Evolutionary conservation across 805 yeast species (phyloP), one percentile per base, ranked within the genome.

Genomic region (Diddensiella caesifluorescens): DNA sequence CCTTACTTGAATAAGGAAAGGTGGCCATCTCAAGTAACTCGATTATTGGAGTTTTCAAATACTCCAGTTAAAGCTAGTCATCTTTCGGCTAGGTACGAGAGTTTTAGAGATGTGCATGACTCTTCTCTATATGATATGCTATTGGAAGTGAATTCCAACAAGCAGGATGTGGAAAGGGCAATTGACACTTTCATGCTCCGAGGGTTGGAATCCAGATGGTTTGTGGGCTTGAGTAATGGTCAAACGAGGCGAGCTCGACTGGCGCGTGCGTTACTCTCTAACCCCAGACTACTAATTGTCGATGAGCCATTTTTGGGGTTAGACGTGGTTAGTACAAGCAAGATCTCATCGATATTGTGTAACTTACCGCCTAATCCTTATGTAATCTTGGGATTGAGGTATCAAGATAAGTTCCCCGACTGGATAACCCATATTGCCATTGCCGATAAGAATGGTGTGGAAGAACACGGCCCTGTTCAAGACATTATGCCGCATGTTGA

Each of bases 281-380:
- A 73, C 25, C 95, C 97, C 0, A 66, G 69, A 33, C 50, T 88
- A 22, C 63, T 88, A 40, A 58, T 90, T 3, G 70, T 90, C 15
- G 97, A 92, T 60, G 97, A 92, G 54, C 96, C 96, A 6, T 90
- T 88, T 53, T 61, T 92, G 30, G 98, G 97, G 0, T 67, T 90
- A 13, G 98, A 90, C 55, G 92, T 95, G 0, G 57, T 61, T 1
- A 89, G 94, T 9, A 67, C 85, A 0, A 46, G 61, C 1, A 62
- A 73, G 5, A 85, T 90, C 15, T 75, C 86, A 13, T 55, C 64
- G 0, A 74, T 81, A 0, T 63, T 86, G 39, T 47, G 54, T 5
- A 52, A 56, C 2, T 54, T 77, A 10, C 64, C 71, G 1, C 71
- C 73, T 13, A 55, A 60, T 2, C 79, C 83, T 1, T 64, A 77